These are phyloP conservation scores for Bipolaris victoriae DNA, from an alignment of 2,329 filamentous ascomycete species.

Conservation along the genomic window DNA sequence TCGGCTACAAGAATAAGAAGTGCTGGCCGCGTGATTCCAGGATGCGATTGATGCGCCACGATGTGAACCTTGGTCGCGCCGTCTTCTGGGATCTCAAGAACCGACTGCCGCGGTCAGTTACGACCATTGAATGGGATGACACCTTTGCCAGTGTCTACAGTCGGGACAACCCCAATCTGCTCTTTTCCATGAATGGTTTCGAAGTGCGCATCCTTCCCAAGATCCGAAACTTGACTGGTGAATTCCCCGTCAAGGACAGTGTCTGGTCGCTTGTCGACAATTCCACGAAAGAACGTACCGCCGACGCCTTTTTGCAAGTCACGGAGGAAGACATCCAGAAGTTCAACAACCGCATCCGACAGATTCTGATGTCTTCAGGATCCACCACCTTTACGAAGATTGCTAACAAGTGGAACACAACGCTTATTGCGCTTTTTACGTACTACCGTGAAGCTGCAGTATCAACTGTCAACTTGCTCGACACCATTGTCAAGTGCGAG, in stretches of 20 bases:
- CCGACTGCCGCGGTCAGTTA: constrained; percentile 88
- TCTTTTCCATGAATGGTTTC: constrained; percentile 98
- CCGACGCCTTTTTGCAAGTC: constrained; percentile 95
- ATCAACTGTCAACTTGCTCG: constrained; percentile 89
- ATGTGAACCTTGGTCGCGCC: constrained; percentile 95
- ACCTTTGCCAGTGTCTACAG: constrained; percentile 99
- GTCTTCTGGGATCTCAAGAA: constrained; percentile 99
- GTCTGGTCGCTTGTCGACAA: constrained; percentile 98
- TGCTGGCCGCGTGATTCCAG: constrained; percentile 98
- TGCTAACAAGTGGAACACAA: constrained; percentile 99
- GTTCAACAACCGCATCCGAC: constrained; percentile 98
- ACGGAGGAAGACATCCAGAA: constrained; percentile 98
- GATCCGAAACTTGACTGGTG: constrained; percentile 91
- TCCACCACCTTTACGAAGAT: constrained; percentile 99
- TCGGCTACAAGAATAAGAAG: constrained; percentile 99
- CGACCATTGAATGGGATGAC: constrained; percentile 98
- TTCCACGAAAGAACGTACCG: constrained; percentile 93
- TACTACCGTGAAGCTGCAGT: constrained; percentile 98
- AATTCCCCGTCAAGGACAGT: constrained; percentile 96
- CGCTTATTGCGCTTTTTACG: constrained; percentile 93
- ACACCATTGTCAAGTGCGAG: constrained; percentile 99
- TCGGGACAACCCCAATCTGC: constrained; percentile 92
- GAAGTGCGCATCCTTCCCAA: constrained; percentile 97
- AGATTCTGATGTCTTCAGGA: constrained; percentile 99
- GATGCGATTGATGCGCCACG: constrained; percentile 98